Evolutionary conservation across 352 stramenopile species (phyloP).

Genomic region (Aphanomyces euteiches): DNA sequence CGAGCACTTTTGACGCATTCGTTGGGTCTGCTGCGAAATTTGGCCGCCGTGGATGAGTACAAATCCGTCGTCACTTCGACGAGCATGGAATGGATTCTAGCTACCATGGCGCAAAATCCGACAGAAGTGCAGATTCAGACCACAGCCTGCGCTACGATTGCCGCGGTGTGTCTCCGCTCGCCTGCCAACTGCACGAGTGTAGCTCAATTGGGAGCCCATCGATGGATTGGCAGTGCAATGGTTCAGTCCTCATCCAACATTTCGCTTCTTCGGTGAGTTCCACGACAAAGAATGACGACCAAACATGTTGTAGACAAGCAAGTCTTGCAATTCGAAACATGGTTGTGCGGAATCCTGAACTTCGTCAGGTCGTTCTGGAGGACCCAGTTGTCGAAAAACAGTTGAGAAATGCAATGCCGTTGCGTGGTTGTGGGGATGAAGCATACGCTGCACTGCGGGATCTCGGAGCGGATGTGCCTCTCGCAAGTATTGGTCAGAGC

Average conservation of each 20-base stretch:
- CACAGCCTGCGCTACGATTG: constrained; percentile 68
- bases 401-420: constrained; percentile 56
- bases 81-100: constrained; percentile 47
- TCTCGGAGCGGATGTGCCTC: constrained; percentile 62
- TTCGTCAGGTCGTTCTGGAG: constrained; percentile 57
- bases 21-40: constrained; percentile 65
- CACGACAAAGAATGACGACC: neutral
- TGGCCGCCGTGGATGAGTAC: constrained; percentile 65
- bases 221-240: constrained; percentile 56
- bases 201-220: constrained; percentile 41
- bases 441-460: constrained; percentile 73
- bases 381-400: constrained; percentile 56
- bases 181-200: constrained; percentile 59
- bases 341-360: constrained; percentile 53
- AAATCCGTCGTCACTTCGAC: constrained; percentile 64
- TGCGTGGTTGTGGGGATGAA: constrained; percentile 67
- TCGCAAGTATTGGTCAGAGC: constrained; percentile 48
- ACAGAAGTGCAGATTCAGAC: constrained; percentile 57
- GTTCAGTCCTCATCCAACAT: constrained; percentile 44
- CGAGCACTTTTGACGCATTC: constrained; percentile 54
- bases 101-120: constrained; percentile 53
- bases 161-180: constrained; percentile 60
- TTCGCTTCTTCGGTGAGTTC: constrained; percentile 42
- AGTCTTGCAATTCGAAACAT: constrained; percentile 80
- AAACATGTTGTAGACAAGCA: constrained; percentile 40